These are phyloP conservation scores for Myrica gale DNA, from an alignment of 306 rosid genomes.

Conservation along the genomic window DNA sequence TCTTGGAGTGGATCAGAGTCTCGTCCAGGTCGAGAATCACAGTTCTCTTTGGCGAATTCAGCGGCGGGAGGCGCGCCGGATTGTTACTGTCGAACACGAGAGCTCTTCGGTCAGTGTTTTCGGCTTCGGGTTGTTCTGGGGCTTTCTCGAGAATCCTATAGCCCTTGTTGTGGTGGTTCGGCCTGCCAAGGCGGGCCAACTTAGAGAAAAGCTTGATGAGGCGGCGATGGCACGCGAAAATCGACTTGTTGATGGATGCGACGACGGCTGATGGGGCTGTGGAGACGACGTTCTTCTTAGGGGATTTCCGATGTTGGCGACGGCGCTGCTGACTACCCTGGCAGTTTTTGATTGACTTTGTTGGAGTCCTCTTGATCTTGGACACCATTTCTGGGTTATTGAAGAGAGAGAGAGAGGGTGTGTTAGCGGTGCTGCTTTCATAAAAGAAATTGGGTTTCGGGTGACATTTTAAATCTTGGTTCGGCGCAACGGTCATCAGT, in stretches of 20 bases:
- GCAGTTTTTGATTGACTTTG: conserved; percentile 47
- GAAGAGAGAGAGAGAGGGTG: background rate
- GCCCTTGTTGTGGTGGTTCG: conserved; percentile 39
- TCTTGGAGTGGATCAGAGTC: conserved; percentile 67
- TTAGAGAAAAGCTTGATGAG: conserved; percentile 68
- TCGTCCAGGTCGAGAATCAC: conserved; percentile 83
- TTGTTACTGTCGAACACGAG: conserved; percentile 35
- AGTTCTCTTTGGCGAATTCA: conserved; percentile 38
- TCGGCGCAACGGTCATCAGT: conserved; percentile 71
- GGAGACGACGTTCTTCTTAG: conserved; percentile 41
- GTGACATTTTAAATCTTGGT: conserved; percentile 46
- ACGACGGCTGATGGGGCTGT: conserved; percentile 52
- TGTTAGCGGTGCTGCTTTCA: background rate
- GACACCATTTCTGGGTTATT: conserved; percentile 53
- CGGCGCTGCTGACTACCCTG: conserved; percentile 40
- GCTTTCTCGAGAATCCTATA: conserved; percentile 60
- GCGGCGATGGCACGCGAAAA: conserved; percentile 64
- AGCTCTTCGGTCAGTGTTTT: conserved; percentile 30
- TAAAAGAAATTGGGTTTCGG: background rate
- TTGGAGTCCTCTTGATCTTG: conserved; percentile 55
- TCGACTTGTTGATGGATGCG: conserved; percentile 46
- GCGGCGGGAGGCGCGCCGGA: conserved; percentile 31
- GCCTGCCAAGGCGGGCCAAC: conserved; percentile 45
- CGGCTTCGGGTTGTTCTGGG: conserved; percentile 7
- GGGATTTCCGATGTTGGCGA: conserved; percentile 57